These are phyloP conservation scores for Bryum argenteum DNA, from an alignment of 225 moss, liverwort and hornwort species.

Conservation along the genomic window DNA sequence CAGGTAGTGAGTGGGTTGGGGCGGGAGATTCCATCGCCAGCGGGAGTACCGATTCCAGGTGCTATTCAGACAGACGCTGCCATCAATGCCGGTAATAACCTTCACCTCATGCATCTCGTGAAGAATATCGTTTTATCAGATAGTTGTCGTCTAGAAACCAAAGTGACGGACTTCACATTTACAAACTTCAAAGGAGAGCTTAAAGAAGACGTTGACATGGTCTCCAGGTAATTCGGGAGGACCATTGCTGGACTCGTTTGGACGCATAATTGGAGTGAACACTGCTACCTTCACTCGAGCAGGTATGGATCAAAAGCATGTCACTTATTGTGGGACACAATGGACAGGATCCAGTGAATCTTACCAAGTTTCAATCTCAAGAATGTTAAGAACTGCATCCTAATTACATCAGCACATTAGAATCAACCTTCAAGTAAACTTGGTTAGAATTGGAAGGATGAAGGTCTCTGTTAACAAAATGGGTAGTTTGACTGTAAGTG, in stretches of 20 bases:
- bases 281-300: conserved; percentile 67
- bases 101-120: background rate
- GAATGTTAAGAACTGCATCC: background rate
- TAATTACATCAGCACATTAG: no score
- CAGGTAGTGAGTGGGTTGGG: conserved; percentile 68
- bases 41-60: conserved; percentile 59
- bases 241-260: conserved; percentile 64
- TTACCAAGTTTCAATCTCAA: background rate
- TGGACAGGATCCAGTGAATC: no score
- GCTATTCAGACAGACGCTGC: conserved; percentile 74
- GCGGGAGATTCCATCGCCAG: conserved; percentile 68
- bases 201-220: conserved; percentile 13
- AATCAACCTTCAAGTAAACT: no score
- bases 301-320: conserved; percentile 44
- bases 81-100: conserved; percentile 59
- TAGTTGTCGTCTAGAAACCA: no score
- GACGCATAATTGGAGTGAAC: conserved; percentile 68
- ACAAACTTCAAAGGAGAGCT: background rate
- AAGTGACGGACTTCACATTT: background rate
- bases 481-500: no score
- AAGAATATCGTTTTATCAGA: no score
- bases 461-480: no score
- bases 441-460: no score
- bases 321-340: no score
- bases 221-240: conserved; percentile 71